These are phyloP conservation scores for Polyporus tsugae DNA, from an alignment of 1,284 basidiomycete genomes.

Conservation along the genomic window DNA sequence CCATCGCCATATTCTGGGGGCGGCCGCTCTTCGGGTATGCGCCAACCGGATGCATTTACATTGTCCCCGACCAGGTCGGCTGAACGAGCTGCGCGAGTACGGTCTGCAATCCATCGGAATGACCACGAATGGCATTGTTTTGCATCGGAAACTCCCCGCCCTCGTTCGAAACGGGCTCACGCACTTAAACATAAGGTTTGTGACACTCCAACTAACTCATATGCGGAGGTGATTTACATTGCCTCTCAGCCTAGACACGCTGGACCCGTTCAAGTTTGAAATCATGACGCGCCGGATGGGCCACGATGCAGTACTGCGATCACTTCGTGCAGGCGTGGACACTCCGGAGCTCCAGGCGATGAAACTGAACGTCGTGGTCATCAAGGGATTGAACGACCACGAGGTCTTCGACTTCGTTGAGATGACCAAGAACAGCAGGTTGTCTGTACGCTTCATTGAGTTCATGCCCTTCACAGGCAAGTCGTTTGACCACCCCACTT, in stretches of 20 bases:
- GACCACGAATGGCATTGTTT: slow-evolving; percentile 85
- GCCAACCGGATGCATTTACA: slow-evolving; percentile 13
- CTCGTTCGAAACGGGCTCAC: slow-evolving; percentile 80
- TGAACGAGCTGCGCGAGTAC: slow-evolving; percentile 61
- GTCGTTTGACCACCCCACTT: slow-evolving; percentile 22
- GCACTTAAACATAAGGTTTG: slow-evolving; percentile 83
- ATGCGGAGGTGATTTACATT: slow-evolving; percentile 20
- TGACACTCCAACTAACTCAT: slow-evolving; percentile 11
- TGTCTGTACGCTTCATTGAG: slow-evolving; percentile 89
- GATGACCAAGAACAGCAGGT: slow-evolving; percentile 67
- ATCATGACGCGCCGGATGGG: slow-evolving; percentile 83
- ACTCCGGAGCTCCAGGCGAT: slow-evolving; percentile 61
- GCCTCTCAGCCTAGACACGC: slow-evolving; percentile 75
- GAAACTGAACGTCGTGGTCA: slow-evolving; percentile 87
- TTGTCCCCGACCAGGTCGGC: slow-evolving; percentile 50
- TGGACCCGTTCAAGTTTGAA: slow-evolving; percentile 90
- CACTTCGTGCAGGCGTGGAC: slow-evolving; percentile 70
- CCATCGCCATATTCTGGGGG: background rate
- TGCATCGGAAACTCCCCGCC: slow-evolving; percentile 75
- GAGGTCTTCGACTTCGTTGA: slow-evolving; percentile 84
- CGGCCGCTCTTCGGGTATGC: slow-evolving; percentile 9
- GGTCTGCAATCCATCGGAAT: slow-evolving; percentile 85
- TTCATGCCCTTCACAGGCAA: slow-evolving; percentile 93
- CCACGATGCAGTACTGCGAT: slow-evolving; percentile 76
- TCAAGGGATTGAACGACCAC: slow-evolving; percentile 81